These are phyloP conservation scores for Blastobotrys muscicola DNA, from an alignment of 805 yeast genomes.

Conservation along the genomic window DNA sequence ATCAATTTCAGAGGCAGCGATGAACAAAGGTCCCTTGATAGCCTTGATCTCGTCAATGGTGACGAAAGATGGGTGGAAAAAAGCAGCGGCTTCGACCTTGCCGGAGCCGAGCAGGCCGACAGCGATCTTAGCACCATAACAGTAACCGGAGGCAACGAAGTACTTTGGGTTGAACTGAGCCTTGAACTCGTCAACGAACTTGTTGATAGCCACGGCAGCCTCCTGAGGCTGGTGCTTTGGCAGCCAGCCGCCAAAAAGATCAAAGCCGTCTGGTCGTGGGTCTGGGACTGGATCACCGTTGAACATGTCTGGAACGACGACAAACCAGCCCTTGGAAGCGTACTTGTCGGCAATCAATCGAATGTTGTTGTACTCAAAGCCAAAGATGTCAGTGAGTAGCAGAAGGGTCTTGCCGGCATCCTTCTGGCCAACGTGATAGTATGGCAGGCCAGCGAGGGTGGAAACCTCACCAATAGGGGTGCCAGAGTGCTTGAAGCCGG, in stretches of 20 bases:
- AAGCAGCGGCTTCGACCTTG: constrained; percentile 46
- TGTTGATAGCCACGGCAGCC: constrained; percentile 40
- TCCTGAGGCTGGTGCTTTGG: constrained; percentile 40
- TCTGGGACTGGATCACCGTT: constrained; percentile 38
- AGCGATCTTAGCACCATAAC: constrained; percentile 74
- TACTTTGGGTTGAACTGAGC: constrained; percentile 37
- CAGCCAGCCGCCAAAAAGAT: constrained; percentile 39
- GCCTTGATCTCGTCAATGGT: constrained; percentile 52
- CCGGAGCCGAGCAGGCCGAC: constrained; percentile 39
- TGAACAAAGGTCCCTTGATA: constrained; percentile 52
- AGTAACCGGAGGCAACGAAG: constrained; percentile 62
- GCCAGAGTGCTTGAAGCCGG: constrained; percentile 18
- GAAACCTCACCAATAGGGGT: constrained; percentile 16
- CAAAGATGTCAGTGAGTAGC: constrained; percentile 56
- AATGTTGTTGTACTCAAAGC: constrained; percentile 48
- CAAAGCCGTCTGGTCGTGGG: constrained; percentile 13
- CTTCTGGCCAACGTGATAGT: constrained; percentile 42
- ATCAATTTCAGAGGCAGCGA: constrained; percentile 72
- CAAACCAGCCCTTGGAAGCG: constrained; percentile 54
- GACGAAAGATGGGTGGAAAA: constrained; percentile 80
- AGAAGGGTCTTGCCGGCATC: constrained; percentile 44
- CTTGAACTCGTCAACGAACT: constrained; percentile 38
- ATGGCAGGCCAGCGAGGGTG: constrained; percentile 26
- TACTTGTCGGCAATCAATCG: constrained; percentile 41
- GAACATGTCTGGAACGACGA: constrained; percentile 69